These are phyloP conservation scores for Cryphonectria naterciae DNA, from an alignment of 2,329 filamentous ascomycete species.

Conservation along the genomic window DNA sequence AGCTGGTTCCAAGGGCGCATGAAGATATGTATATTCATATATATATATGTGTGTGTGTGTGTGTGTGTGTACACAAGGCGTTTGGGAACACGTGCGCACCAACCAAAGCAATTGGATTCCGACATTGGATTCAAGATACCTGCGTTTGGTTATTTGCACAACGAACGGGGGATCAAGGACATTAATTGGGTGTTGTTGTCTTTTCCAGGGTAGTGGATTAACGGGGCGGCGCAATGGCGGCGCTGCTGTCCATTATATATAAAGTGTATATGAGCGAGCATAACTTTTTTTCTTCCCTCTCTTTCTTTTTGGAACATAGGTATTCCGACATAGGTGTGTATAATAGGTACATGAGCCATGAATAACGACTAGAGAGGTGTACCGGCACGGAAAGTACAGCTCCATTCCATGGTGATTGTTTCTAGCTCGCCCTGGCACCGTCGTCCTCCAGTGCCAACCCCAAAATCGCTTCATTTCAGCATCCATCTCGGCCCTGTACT, in stretches of 20 bases:
- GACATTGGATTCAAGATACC: conserved; percentile 23
- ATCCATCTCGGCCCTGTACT: too few species aligned
- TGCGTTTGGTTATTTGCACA: conserved; percentile 11
- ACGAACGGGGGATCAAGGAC: conserved; percentile 4
- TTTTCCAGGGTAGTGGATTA: background rate
- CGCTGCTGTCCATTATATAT: background rate
- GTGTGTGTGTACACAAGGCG: background rate
- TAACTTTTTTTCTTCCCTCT: background rate
- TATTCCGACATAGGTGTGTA: background rate
- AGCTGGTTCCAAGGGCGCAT: conserved; percentile 4
- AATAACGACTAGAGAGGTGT: background rate
- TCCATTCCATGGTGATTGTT: background rate
- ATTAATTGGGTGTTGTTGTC: background rate
- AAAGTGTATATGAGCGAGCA: conserved; percentile 18
- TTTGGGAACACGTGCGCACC: background rate
- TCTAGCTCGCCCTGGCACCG: background rate
- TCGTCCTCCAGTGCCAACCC: background rate
- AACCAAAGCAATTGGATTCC: background rate
- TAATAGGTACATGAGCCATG: conserved; percentile 12
- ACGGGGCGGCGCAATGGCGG: background rate
- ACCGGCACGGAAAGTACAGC: background rate
- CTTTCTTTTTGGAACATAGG: background rate
- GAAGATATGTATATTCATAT: background rate
- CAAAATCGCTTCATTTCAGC: background rate
- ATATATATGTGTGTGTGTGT: too few species aligned